Conservation (phyloP, 139 green algal genomes). For the Chlamydomonas applanata region DNA sequence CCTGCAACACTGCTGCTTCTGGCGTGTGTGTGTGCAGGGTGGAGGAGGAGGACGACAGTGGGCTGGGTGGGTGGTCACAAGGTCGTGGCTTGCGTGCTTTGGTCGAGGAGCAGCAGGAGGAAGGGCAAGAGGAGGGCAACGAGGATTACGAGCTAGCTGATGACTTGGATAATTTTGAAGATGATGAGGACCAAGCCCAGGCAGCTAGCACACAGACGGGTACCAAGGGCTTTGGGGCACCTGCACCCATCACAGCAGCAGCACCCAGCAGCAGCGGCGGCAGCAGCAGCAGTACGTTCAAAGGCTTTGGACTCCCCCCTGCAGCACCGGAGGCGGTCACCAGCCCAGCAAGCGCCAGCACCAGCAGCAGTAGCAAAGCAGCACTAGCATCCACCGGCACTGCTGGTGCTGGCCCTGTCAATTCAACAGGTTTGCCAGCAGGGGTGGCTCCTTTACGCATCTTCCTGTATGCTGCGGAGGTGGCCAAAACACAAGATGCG, state of each 20-base stretch:
- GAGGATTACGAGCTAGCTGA: no score
- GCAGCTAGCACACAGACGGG: not conserved
- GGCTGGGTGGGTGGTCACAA: no score
- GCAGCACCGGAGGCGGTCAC: not conserved
- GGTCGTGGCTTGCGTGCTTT: no score
- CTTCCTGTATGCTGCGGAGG: constrained; percentile 26
- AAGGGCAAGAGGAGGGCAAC: no score
- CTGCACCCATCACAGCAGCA: not conserved
- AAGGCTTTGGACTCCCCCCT: not conserved
- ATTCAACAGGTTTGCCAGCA: no score
- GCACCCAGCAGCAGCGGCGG: not conserved
- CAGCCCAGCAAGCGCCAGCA: not conserved
- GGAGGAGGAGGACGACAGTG: no score
- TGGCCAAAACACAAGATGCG: not conserved
- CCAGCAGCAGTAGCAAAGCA: not conserved
- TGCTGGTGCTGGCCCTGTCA: not conserved
- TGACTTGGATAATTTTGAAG: no score
- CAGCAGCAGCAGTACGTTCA: not conserved
- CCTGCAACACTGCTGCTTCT: no score
- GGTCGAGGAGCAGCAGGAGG: no score
- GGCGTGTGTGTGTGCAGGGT: no score
- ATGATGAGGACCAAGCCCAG: no score
- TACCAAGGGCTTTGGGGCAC: not conserved
- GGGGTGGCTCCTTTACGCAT: not conserved
- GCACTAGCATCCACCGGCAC: not conserved